phyloP scores from a whole-genome alignment of 208 protist genomes.

The Trypanosoma conorhini region DNA sequence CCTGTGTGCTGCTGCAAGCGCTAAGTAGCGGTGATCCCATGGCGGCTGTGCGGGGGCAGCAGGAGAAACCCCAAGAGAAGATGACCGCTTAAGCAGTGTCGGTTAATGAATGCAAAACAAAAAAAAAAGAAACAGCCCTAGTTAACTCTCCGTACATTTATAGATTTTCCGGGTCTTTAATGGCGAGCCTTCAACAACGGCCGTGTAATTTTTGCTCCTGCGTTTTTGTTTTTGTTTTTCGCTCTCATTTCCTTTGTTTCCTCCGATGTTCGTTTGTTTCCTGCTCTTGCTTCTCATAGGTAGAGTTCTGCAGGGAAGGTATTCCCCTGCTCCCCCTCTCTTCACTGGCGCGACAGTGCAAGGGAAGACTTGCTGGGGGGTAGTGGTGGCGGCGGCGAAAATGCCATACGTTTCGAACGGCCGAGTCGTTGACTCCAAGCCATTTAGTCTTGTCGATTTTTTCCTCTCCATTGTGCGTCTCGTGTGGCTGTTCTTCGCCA shows the following conservation, averaged over 20 bases:
- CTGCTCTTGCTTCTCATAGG: background rate
- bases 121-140: background rate
- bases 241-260: slow-evolving; percentile 3
- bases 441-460: slow-evolving; percentile 61
- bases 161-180: background rate
- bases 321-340: background rate
- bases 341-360: background rate
- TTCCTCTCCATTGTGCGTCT: slow-evolving; percentile 37
- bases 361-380: background rate
- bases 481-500: slow-evolving; percentile 69
- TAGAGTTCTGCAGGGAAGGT: background rate
- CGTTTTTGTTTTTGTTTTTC: background rate
- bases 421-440: slow-evolving; percentile 74
- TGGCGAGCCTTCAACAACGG: background rate
- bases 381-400: background rate
- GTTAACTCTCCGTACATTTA: background rate
- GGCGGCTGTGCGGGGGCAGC: slow-evolving; percentile 32
- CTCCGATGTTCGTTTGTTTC: background rate
- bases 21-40: slow-evolving; percentile 71
- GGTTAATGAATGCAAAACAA: slow-evolving; percentile 35
- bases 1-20: slow-evolving; percentile 93
- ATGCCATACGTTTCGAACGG: slow-evolving; percentile 83
- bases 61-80: background rate
- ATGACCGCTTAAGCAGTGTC: background rate
- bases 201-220: too few relatives aligned